Base-by-base conservation (phyloP, 2,329 filamentous ascomycete species). In the Pleurostoma richardsiae region DNA sequence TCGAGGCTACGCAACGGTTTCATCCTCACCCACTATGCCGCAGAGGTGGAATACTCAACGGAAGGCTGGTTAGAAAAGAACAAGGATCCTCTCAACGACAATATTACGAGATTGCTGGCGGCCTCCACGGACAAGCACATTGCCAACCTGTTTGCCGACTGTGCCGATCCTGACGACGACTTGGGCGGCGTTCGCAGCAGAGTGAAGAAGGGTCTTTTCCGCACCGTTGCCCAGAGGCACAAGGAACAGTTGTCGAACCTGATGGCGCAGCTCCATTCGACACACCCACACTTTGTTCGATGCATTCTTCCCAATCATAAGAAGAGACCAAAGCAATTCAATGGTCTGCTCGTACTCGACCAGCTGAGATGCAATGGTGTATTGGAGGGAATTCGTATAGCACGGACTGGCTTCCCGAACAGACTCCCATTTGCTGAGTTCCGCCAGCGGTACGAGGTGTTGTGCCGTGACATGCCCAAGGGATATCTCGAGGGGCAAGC, bases 341-440 rank as follows among this genome's bases (percentile, higher is more conserved):
- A 87, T 60, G 89, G 88, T 3, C 82, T 90, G 3, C 80, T 99
- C n/a, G 95, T 99, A 2, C 77, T 99, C 5, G 94, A 99, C 59
- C 95, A 99, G 64, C 73, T 99, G n/a, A 84, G 94, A 44, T 99
- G 94, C 70, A 99, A 99, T 63, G 94, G 94, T 86, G 94, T 99
- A 3, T 76, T 99, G n/a, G 94, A 99, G 69, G 94, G 94, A 52
- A 99, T 99, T 60, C 83, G 94, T 51, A 99, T 99, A 65, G 94
- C 94, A 28, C 83, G 94, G 41, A 99, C 95, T 4, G 94, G 94
- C 28, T 99, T 99, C 64, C 94, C 94, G 43, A 99, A 99, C 62
- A 80, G 94, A 55, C 76, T 99, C 30, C 80, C 88, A 1, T 99
- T 99, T 63, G 80, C 88, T 3, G 95, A 99, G 61, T 99, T 99